Conservation (phyloP, 768 basidiomycete genomes). For the Boletellus emodensis region DNA sequence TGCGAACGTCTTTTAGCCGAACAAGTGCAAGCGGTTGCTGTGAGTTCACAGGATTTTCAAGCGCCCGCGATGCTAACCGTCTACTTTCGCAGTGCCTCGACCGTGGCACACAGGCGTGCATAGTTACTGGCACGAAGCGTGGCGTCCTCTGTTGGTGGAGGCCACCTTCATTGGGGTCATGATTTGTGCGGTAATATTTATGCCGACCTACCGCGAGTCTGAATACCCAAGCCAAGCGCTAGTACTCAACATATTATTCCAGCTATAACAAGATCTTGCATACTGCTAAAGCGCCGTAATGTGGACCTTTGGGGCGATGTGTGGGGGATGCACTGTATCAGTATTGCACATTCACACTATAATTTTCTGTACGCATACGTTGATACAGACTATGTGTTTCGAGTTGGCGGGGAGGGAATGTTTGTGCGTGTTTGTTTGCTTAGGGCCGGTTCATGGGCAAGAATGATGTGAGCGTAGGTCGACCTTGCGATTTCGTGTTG, state of each 20-base stretch:
- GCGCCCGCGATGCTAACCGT: conserved; percentile 25
- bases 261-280: conserved; percentile 28
- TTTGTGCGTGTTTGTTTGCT: conserved; percentile 33
- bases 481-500: conserved; percentile 25
- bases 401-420: not conserved
- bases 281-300: conserved; percentile 29
- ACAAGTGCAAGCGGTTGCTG: conserved; percentile 32
- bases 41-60: conserved; percentile 15
- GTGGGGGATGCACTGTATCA: conserved; percentile 30
- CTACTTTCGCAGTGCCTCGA: conserved; percentile 41
- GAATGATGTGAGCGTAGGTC: conserved; percentile 17
- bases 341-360: conserved; percentile 27
- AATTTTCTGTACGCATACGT: conserved; percentile 25
- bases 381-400: too few species aligned
- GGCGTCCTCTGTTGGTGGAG: conserved; percentile 60
- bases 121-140: conserved; percentile 54
- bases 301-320: conserved; percentile 17
- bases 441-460: conserved; percentile 32
- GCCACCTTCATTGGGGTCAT: conserved; percentile 27
- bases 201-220: conserved; percentile 6
- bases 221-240: conserved; percentile 3
- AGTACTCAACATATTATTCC: conserved; percentile 6
- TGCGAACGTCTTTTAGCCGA: conserved; percentile 22
- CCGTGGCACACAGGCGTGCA: conserved; percentile 34
- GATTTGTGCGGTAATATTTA: conserved; percentile 22